phyloP scores from a whole-genome alignment of 768 basidiomycete genomes.

The Omphalotus guepiniiformis region DNA sequence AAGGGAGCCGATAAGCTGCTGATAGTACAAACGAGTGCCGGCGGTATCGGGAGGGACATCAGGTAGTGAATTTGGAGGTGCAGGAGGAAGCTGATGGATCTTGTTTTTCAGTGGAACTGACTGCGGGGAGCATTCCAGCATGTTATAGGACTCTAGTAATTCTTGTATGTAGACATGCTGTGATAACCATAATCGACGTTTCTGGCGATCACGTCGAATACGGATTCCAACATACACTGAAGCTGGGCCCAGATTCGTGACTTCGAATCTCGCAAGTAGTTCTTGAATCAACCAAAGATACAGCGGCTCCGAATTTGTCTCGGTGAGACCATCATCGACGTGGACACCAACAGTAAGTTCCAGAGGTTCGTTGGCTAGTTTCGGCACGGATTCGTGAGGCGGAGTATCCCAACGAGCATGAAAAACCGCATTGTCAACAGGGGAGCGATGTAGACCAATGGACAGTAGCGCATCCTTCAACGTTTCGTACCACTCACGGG shows the following conservation, averaged over 20 bases:
- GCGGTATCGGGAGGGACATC: not conserved
- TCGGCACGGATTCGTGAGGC: not conserved
- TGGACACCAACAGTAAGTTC: not conserved
- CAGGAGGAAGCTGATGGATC: not conserved
- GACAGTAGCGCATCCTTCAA: not conserved
- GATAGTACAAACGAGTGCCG: constrained; percentile 4
- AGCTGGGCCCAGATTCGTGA: constrained; percentile 10
- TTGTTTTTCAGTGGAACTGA: not conserved
- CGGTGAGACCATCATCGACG: constrained; percentile 5
- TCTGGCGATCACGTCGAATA: constrained; percentile 10
- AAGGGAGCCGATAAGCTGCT: constrained; percentile 9
- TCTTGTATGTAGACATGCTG: constrained; percentile 11
- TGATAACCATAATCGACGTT: constrained; percentile 4
- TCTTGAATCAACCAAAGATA: constrained; percentile 6
- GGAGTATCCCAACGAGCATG: not conserved
- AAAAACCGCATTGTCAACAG: constrained; percentile 4
- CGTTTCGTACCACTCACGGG: not conserved
- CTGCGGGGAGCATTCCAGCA: not conserved
- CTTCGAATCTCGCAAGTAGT: constrained; percentile 6
- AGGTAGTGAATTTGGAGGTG: not conserved
- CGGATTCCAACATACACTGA: constrained; percentile 14
- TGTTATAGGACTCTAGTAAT: not conserved
- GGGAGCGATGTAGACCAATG: not conserved
- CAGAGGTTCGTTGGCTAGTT: not conserved
- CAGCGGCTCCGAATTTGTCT: not conserved